A percentile compares a stretch with the other conserved stretches of the same genome.
phyloP scores from a whole-genome alignment of 2,329 filamentous ascomycete genomes.

The Aspergillus sp. region DNA sequence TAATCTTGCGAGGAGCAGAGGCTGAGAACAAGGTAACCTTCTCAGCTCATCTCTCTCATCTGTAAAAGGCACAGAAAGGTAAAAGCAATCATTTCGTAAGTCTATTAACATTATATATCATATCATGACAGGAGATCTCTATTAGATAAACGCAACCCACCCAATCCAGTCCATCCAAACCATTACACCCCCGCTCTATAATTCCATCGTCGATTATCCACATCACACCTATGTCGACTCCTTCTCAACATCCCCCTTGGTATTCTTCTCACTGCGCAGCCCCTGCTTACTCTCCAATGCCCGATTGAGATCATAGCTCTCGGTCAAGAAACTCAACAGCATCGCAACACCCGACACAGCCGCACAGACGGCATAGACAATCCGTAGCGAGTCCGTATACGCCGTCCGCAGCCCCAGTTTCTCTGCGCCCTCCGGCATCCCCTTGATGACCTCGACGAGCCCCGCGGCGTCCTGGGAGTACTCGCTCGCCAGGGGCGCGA shows the following conservation, averaged over 20 bases:
- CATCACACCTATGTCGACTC: neutral
- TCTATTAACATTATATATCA: too few species aligned
- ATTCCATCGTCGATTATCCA: too few species aligned
- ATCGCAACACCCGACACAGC: slow-evolving; percentile 12
- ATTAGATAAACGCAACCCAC: too few species aligned
- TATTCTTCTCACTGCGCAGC: slow-evolving; percentile 3
- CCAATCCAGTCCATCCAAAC: too few species aligned
- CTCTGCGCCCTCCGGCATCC: neutral
- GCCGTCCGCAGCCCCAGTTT: slow-evolving; percentile 10
- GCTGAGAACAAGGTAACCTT: too few species aligned
- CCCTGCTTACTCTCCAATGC: slow-evolving; percentile 12
- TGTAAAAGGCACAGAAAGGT: too few species aligned
- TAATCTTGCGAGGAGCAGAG: too few species aligned
- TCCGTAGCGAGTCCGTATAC: slow-evolving; percentile 15
- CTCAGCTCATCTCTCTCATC: too few species aligned
- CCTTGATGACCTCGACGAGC: slow-evolving; percentile 3
- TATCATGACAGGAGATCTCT: too few species aligned
- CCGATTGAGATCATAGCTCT: slow-evolving; percentile 11
- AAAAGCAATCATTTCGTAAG: too few species aligned
- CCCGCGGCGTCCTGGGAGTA: slow-evolving; percentile 15
- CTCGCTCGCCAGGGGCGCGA: slow-evolving; percentile 3
- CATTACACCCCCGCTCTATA: too few species aligned
- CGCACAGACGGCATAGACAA: slow-evolving; percentile 14
- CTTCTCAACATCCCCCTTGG: neutral
- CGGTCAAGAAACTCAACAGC: slow-evolving; percentile 4